Conservation (phyloP, 2,329 filamentous ascomycete genomes). For the Fusarium protoensiforme region DNA sequence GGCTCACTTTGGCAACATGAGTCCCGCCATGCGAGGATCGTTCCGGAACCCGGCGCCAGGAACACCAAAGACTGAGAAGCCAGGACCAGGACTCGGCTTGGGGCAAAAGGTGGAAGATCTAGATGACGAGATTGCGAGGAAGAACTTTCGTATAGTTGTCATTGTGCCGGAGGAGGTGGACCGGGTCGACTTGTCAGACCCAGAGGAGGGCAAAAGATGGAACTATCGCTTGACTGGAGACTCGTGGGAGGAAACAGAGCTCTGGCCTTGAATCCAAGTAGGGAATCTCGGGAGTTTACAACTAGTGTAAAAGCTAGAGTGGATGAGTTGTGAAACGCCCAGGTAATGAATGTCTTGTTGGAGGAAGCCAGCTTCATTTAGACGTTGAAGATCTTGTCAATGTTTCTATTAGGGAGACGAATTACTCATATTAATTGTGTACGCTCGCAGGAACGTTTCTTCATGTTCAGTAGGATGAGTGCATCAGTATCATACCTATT, state of each 20-base stretch:
- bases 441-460: no score
- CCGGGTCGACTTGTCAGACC: slow-evolving; percentile 75
- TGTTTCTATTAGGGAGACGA: background rate
- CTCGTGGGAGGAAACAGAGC: slow-evolving; percentile 75
- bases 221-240: slow-evolving; percentile 69
- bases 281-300: background rate
- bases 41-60: slow-evolving; percentile 81
- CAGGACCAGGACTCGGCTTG: slow-evolving; percentile 55
- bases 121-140: slow-evolving; percentile 75
- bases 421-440: background rate
- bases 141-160: slow-evolving; percentile 85
- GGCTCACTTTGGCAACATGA: slow-evolving; percentile 89
- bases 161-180: slow-evolving; percentile 84
- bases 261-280: slow-evolving; percentile 68
- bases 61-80: slow-evolving; percentile 63
- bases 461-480: background rate
- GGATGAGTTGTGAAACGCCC: background rate
- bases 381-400: background rate
- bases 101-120: slow-evolving; percentile 77
- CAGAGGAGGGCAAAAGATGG: slow-evolving; percentile 71
- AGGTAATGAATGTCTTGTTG: background rate
- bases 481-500: background rate
- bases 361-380: background rate
- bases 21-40: slow-evolving; percentile 80
- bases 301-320: background rate